phyloP scores from a whole-genome alignment of 345 rosid genomes.

The Hibiscus trionum region DNA sequence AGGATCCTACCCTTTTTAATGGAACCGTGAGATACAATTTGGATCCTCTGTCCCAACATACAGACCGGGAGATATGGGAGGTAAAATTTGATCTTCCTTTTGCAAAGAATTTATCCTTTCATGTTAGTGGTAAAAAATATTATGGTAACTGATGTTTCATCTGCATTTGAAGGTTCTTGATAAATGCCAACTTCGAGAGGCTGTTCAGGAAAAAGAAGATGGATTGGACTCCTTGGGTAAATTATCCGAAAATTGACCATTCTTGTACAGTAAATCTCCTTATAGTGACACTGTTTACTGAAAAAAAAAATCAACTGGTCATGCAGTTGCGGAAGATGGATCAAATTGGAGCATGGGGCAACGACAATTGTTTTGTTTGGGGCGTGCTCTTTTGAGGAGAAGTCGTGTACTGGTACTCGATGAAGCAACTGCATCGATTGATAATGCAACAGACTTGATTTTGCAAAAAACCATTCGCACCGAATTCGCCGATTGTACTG shows the following conservation, averaged over 20 bases:
- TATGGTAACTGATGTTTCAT: neutral
- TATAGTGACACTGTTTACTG: neutral
- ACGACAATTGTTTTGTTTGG: slow-evolving; percentile 78
- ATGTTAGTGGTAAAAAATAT: neutral
- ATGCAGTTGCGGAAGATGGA: slow-evolving; percentile 78
- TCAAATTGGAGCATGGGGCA: slow-evolving; percentile 99
- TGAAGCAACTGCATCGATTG: slow-evolving; percentile 96
- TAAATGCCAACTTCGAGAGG: slow-evolving; percentile 78
- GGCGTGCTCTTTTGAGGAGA: slow-evolving; percentile 83
- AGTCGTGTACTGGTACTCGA: slow-evolving; percentile 79
- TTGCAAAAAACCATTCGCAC: slow-evolving; percentile 71
- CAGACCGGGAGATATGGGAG: slow-evolving; percentile 93
- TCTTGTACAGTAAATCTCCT: neutral
- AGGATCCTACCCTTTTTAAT: slow-evolving; percentile 85
- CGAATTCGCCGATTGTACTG: slow-evolving; percentile 77
- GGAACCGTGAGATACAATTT: slow-evolving; percentile 90
- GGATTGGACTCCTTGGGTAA: slow-evolving; percentile 77
- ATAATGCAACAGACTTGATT: slow-evolving; percentile 82
- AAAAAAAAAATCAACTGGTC: neutral
- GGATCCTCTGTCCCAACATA: slow-evolving; percentile 69
- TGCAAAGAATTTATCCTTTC: neutral
- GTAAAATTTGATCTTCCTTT: slow-evolving; percentile 22
- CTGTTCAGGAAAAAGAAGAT: slow-evolving; percentile 62
- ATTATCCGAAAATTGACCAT: neutral
- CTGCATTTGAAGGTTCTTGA: slow-evolving; percentile 50